Evolutionary conservation across 2,329 filamentous ascomycete genomes (phyloP), one percentile per base, ranked within the genome.

Genomic region (Exophiala sp.): DNA sequence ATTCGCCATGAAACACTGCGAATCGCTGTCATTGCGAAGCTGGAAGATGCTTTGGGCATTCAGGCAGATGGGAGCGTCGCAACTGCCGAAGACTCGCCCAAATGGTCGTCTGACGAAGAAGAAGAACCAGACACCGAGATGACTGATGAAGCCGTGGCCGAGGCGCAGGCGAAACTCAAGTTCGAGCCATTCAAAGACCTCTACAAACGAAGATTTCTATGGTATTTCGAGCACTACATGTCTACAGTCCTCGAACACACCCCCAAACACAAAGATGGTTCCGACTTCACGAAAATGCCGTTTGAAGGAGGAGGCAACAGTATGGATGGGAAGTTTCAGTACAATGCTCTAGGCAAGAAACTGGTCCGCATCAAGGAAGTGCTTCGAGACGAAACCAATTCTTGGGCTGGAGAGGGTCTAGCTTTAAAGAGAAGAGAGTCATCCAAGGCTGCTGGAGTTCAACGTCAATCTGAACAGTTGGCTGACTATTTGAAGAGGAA

Each of bases 191-290:
- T 97, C 74, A 86, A 85, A 62, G 92, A 97, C 65, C 77, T 96
- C 4, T 89, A 87, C 78, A 97, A 97, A 72, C 85, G 88, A 35
- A 84, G 91, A 1, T 96, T 97, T 67, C 75, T 97, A 11, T 97
- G 94, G 94, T 97, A 97, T 72, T 95, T 89, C 69, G 88, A 95
- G 62, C 88, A 88, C 2, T 97, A 97, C 66, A 75, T 94, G 18
- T 75, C 80, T 3, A 80, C 86, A 1, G 85, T 95, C 47, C 78
- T 84, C 35, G 79, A 84, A 55, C 87, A 85, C 24, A 69, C 73
- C 29, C 69, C 75, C 21, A 83, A 88, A 62, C 81, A 86, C 51
- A 79, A 80, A 57, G 83, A 86, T 55, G 81, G 82, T 2, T 74
- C 82, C 35, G 58, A 68, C 0, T 97, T 99, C 65, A 71, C 75